phyloP scores from a whole-genome alignment of 2,329 filamentous ascomycete genomes.

The Niveomyces coronatus region DNA sequence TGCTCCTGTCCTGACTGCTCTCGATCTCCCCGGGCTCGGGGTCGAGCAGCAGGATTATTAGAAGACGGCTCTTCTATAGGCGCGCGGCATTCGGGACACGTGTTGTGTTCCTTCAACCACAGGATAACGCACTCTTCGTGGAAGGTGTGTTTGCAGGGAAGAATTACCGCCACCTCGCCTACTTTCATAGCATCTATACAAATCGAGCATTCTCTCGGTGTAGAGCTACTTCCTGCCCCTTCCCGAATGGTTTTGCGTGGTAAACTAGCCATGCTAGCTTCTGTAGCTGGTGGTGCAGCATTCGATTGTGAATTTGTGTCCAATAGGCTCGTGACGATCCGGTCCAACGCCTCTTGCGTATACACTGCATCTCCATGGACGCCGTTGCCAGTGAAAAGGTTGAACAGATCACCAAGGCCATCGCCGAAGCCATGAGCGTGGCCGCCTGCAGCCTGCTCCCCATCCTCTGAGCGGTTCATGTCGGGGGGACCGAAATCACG shows the following conservation, averaged over 20 bases:
- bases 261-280: constrained; percentile 62
- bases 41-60: neutral
- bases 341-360: constrained; percentile 81
- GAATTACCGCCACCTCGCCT: constrained; percentile 61
- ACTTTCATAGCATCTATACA: constrained; percentile 79
- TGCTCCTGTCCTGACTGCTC: neutral
- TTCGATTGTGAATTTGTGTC: constrained; percentile 68
- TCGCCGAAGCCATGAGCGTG: constrained; percentile 34
- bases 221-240: constrained; percentile 55
- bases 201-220: constrained; percentile 80
- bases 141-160: constrained; percentile 93
- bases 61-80: constrained; percentile 34
- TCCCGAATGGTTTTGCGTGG: constrained; percentile 60
- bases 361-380: constrained; percentile 74
- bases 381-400: constrained; percentile 35
- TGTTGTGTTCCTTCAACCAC: constrained; percentile 87
- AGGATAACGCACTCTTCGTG: constrained; percentile 71
- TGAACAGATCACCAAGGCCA: constrained; percentile 39
- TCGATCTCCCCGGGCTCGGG: neutral
- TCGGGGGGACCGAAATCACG: constrained; percentile 13
- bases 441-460: constrained; percentile 12
- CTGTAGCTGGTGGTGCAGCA: constrained; percentile 71
- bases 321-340: constrained; percentile 80
- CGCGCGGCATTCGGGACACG: constrained; percentile 72
- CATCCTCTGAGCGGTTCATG: neutral